Evolutionary conservation across 805 yeast species (phyloP).

Genomic region (Ogataea methylovora): DNA sequence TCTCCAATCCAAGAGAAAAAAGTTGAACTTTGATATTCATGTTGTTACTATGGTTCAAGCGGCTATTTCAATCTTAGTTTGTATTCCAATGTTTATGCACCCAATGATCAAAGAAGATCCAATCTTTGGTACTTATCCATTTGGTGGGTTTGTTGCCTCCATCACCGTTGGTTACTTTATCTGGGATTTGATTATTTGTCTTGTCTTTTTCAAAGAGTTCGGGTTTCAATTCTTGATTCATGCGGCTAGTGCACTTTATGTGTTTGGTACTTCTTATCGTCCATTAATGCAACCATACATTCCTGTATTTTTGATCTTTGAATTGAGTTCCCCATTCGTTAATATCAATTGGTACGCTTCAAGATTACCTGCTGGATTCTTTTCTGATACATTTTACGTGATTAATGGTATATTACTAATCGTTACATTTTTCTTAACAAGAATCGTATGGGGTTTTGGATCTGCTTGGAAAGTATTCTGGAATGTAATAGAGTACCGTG

Average conservation of each 20-base stretch:
- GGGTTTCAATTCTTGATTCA: slow-evolving; percentile 81
- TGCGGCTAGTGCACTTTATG: slow-evolving; percentile 74
- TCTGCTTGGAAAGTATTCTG: slow-evolving; percentile 55
- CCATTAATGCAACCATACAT: slow-evolving; percentile 80
- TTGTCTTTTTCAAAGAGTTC: slow-evolving; percentile 52
- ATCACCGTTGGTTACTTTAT: slow-evolving; percentile 78
- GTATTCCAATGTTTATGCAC: slow-evolving; percentile 62
- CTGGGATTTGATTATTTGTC: slow-evolving; percentile 81
- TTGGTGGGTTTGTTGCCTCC: slow-evolving; percentile 65
- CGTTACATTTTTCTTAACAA: slow-evolving; percentile 60
- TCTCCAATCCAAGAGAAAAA: slow-evolving; percentile 34
- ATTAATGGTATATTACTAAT: slow-evolving; percentile 71
- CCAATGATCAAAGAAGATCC: slow-evolving; percentile 40
- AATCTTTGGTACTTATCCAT: slow-evolving; percentile 66
- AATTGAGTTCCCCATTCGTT: slow-evolving; percentile 90
- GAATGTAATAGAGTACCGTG: slow-evolving; percentile 32
- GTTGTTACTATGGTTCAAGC: slow-evolving; percentile 85
- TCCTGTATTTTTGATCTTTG: slow-evolving; percentile 78
- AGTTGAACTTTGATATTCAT: slow-evolving; percentile 82
- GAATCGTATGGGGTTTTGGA: slow-evolving; percentile 83
- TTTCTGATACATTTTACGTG: slow-evolving; percentile 45
- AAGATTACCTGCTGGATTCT: slow-evolving; percentile 61
- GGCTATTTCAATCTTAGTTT: slow-evolving; percentile 47
- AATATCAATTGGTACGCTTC: slow-evolving; percentile 88
- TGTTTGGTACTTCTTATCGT: slow-evolving; percentile 51